These are phyloP conservation scores for Alternaria sp. DNA, from an alignment of 2,329 filamentous ascomycete species.

Conservation along the genomic window DNA sequence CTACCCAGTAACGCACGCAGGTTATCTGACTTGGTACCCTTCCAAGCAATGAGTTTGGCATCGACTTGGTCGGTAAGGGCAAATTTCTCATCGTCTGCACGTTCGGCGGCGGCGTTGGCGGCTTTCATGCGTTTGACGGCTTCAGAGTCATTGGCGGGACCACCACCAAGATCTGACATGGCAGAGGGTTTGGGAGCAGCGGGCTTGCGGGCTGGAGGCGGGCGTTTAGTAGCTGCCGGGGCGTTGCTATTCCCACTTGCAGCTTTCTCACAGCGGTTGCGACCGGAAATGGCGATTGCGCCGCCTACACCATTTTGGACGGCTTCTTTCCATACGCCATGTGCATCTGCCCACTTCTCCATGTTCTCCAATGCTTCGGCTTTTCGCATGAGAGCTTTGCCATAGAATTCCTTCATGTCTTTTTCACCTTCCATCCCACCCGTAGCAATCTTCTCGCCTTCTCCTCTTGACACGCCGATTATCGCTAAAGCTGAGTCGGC, in stretches of 20 bases:
- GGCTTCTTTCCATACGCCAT: conserved; percentile 77
- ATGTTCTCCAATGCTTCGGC: conserved; percentile 95
- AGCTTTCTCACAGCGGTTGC: conserved; percentile 88
- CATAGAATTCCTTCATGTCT: conserved; percentile 91
- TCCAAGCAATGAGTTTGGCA: conserved; percentile 78
- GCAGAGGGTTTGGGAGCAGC: conserved; percentile 49
- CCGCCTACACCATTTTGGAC: conserved; percentile 89
- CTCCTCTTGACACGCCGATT: conserved; percentile 80
- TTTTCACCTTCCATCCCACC: conserved; percentile 66
- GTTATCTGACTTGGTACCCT: conserved; percentile 91
- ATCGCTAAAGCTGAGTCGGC: conserved; percentile 79
- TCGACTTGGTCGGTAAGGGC: conserved; percentile 86
- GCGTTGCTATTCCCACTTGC: conserved; percentile 52
- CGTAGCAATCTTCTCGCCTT: conserved; percentile 79
- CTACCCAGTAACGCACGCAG: conserved; percentile 85
- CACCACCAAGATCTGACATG: conserved; percentile 49
- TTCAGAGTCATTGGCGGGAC: conserved; percentile 63
- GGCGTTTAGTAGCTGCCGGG: conserved; percentile 26
- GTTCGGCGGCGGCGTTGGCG: conserved; percentile 84
- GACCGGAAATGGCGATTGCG: conserved; percentile 79
- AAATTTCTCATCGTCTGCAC: conserved; percentile 91
- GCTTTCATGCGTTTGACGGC: conserved; percentile 83
- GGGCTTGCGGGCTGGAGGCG: conserved; percentile 35
- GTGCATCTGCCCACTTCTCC: conserved; percentile 90
- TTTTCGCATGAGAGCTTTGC: conserved; percentile 92